Base-by-base conservation (phyloP, 306 rosid species). In the Crataegus laevigata region DNA sequence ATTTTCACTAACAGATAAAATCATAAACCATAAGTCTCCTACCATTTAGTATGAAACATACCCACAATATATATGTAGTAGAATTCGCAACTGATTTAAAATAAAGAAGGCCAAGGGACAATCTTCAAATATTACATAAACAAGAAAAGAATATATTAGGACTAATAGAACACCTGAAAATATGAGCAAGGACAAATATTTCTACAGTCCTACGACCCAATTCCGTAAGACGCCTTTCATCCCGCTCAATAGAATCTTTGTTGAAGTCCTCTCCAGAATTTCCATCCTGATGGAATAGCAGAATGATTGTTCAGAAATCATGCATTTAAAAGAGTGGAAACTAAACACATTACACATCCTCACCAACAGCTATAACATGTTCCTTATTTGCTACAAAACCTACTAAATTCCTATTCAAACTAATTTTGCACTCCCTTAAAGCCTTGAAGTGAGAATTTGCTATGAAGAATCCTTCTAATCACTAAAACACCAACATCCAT, bases 161-260 rank as follows among this genome's bases (percentile, higher is more conserved):
- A 63, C 52, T 67, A 15, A 59, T 47, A 47, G 61, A 77, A 79
- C 51, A 96, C 99, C 98, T 92, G 84, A 88, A 96, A 68, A 96
- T 90, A 81, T 96, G 98, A 25, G 92, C 94, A 83, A 96, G 98
- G 80, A 90, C 96, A 90, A 92, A 96, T 85, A 96, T 96, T 85
- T 96, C 99, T 76, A 96, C 93, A 84, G 98, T 96, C 82, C 97
- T 92, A 38, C 98, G 97, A 68, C 99, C 99, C 83, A 96, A 81
- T 84, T 96, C 98, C 22, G 98, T 92, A 65, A 96, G 97, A 73
- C 93, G 97, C 82, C 96, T 88, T 88, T 96, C 98, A 84, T 92
- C 99, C 24, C 92, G 97, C 84, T 92, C 98, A 64, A 87, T 85
- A 78, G 99, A 90, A 85, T 96, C 99, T 78, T 92, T 96, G 80